Evolutionary conservation across 345 rosid genomes (phyloP), one percentile per base, ranked within the genome.

Genomic region (Dimocarpus longan): DNA sequence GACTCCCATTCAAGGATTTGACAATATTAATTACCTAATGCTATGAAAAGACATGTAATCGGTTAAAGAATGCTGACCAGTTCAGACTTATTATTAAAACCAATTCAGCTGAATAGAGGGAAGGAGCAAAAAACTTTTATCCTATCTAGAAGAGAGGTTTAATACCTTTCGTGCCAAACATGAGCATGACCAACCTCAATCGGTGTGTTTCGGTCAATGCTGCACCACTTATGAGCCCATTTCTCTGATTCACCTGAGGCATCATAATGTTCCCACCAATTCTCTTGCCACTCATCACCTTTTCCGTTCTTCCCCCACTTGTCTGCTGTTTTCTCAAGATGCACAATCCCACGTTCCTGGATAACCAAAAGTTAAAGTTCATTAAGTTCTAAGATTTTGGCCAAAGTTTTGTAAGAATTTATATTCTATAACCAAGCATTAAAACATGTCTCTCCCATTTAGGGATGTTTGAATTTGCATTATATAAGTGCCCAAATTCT

Each of bases 191-290:
- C 99, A 80, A 82, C 93, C 3, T 91, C 95, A 57, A 93, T 92
- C 26, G 78, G 86, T 64, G 92, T 93, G 67, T 86, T 86, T 21
- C 96, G 99, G 86, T 95, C 94, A 78, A 92, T 86, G 84, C 95
- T 88, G 84, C 99, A 93, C 99, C 99, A 92, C 82, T 95, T 95
- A 79, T 93, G 91, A 50, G 99, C 96, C 98, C 98, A 93, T 87
- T 95, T 95, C 68, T 95, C 97, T 1, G 99, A 85, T 84, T 92
- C 78, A 37, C 95, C 95, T 0, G 97, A 85, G 16, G 96, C 93
- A 83, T 90, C 89, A 52, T 93, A 93, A 84, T 93, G 98, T 81
- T 95, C 99, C 87, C 87, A 91, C 99, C 99, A 93, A 84, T 92
- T 77, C 86, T 95, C 99, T 83, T 87, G 96, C 98, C 99, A 95